A percentile compares a stretch with the other conserved stretches of the same genome.
Conservation (phyloP, 1,284 basidiomycete genomes). For the Hemileia vastatrix region DNA sequence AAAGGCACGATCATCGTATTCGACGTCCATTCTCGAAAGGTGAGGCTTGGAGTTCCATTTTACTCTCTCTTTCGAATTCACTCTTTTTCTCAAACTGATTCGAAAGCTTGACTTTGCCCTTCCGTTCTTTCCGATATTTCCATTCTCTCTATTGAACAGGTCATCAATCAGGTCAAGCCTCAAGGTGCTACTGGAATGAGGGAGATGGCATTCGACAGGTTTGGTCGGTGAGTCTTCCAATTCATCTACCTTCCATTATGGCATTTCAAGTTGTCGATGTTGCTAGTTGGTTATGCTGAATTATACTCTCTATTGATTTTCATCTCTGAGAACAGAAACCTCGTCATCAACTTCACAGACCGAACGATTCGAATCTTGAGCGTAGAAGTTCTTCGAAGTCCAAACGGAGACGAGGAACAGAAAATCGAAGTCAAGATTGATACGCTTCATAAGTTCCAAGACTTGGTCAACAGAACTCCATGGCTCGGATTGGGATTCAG, state of each 20-base stretch:
- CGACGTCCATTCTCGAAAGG: too few relatives aligned
- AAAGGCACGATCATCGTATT: constrained; percentile 74
- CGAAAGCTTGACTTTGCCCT: neutral
- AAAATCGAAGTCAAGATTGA: constrained; percentile 13
- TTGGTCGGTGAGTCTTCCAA: too few relatives aligned
- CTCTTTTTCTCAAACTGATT: too few relatives aligned
- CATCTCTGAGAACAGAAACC: constrained; percentile 24
- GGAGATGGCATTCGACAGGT: too few relatives aligned
- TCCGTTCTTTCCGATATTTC: neutral
- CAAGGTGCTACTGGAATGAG: too few relatives aligned
- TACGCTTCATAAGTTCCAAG: constrained; percentile 66
- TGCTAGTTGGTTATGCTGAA: constrained; percentile 12
- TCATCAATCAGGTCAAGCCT: too few relatives aligned
- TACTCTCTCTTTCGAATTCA: too few relatives aligned
- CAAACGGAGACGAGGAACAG: constrained; percentile 59
- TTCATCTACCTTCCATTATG: too few relatives aligned
- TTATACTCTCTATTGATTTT: constrained; percentile 16
- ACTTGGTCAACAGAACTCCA: constrained; percentile 67
- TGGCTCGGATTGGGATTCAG: constrained; percentile 54
- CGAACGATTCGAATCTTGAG: constrained; percentile 66
- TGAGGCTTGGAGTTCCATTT: too few relatives aligned
- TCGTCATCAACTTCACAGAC: constrained; percentile 89
- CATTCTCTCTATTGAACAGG: constrained; percentile 8
- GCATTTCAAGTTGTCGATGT: neutral
- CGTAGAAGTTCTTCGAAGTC: too few relatives aligned